A percentile compares a stretch with the other conserved stretches of the same genome.
These are phyloP conservation scores for Mycotypha africana DNA, from an alignment of 371 early-diverging fungal species.

Conservation along the genomic window DNA sequence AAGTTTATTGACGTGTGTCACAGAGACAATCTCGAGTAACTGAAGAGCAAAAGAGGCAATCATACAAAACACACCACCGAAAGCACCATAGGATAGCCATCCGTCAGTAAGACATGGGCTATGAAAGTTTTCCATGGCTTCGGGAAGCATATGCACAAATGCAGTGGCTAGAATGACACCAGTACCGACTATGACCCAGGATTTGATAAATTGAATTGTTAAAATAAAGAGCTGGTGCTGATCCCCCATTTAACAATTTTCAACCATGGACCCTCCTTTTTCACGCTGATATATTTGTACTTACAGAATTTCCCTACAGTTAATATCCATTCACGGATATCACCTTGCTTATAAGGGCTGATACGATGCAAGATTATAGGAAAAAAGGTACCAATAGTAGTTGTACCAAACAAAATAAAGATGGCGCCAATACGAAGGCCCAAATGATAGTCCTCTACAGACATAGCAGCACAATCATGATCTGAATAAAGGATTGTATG, in stretches of 20 bases:
- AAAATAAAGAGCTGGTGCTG: background rate
- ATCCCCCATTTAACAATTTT: too few species aligned
- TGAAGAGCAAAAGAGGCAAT: slow-evolving; percentile 40
- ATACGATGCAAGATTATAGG: slow-evolving; percentile 33
- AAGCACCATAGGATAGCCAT: slow-evolving; percentile 34
- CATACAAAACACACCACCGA: slow-evolving; percentile 44
- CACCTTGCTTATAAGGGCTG: slow-evolving; percentile 18
- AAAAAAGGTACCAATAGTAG: slow-evolving; percentile 21
- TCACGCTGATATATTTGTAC: too few species aligned
- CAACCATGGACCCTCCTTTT: too few species aligned
- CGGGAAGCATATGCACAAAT: slow-evolving; percentile 45
- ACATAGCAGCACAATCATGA: too few species aligned
- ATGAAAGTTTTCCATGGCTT: slow-evolving; percentile 30
- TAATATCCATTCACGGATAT: slow-evolving; percentile 28
- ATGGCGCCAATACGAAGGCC: slow-evolving; percentile 28
- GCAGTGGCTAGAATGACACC: slow-evolving; percentile 45
- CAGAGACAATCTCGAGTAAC: slow-evolving; percentile 29
- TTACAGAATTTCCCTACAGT: slow-evolving; percentile 44
- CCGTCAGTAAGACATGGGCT: slow-evolving; percentile 33
- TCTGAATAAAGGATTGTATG: too few species aligned
- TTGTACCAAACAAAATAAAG: slow-evolving; percentile 18
- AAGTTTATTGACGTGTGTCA: slow-evolving; percentile 21
- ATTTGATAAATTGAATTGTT: background rate
- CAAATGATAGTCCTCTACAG: slow-evolving; percentile 28
- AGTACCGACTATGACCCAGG: slow-evolving; percentile 34